phyloP scores from a whole-genome alignment of 2,329 filamentous ascomycete genomes.

The Xylariaceae sp. region DNA sequence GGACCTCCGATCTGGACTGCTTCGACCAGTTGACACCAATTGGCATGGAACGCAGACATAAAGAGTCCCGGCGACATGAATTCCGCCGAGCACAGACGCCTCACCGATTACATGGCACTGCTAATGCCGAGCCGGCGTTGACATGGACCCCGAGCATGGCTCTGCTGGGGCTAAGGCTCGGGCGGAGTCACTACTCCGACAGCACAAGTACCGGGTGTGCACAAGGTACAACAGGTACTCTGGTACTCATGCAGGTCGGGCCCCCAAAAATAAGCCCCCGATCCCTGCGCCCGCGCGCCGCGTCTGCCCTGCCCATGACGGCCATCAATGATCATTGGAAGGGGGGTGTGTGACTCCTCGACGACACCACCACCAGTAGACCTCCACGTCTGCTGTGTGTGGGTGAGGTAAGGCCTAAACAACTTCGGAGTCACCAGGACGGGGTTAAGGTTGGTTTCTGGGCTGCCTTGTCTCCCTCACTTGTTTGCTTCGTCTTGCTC shows the following conservation, averaged over 20 bases:
- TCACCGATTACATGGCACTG: too few species aligned
- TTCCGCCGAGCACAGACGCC: too few species aligned
- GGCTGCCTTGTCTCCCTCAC: background rate
- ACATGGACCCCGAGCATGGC: too few species aligned
- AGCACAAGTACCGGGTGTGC: slow-evolving; percentile 14
- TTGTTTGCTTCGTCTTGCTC: background rate
- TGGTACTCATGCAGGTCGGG: slow-evolving; percentile 12
- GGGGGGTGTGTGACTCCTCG: slow-evolving; percentile 23
- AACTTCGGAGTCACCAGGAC: slow-evolving; percentile 10
- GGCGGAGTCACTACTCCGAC: slow-evolving; percentile 13
- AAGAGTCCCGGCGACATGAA: too few species aligned
- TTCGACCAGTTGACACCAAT: too few species aligned
- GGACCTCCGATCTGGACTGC: too few species aligned
- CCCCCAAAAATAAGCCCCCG: slow-evolving; percentile 20
- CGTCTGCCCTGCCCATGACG: slow-evolving; percentile 23
- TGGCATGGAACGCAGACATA: too few species aligned
- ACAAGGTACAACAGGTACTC: slow-evolving; percentile 17
- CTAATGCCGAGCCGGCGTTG: too few species aligned
- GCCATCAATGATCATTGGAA: slow-evolving; percentile 19
- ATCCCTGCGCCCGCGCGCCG: slow-evolving; percentile 22
- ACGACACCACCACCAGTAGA: slow-evolving; percentile 17
- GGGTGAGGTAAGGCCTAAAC: slow-evolving; percentile 18
- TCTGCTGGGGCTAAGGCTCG: too few species aligned
- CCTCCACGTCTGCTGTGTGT: slow-evolving; percentile 21
- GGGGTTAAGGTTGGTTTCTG: slow-evolving; percentile 7